phyloP scores from a whole-genome alignment of 2,329 filamentous ascomycete species.

The Penicillium verrucosum region DNA sequence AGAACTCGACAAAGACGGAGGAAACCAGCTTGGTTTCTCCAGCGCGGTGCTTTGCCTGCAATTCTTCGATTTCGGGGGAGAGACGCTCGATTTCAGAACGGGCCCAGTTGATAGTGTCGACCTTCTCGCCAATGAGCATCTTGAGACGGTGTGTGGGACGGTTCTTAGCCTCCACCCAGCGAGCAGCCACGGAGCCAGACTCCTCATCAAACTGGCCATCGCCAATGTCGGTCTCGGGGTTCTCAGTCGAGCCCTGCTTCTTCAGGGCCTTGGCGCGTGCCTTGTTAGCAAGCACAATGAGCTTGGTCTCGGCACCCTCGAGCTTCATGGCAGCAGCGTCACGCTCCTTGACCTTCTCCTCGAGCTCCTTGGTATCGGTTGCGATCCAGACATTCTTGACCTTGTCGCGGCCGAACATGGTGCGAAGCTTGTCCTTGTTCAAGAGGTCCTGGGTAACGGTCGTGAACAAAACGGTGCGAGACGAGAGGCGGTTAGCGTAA shows the following conservation, averaged over 20 bases:
- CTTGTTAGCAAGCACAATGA: constrained; percentile 75
- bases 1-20: constrained; percentile 89
- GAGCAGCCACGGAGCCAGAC: constrained; percentile 67
- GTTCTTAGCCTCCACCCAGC: constrained; percentile 70
- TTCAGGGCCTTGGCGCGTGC: constrained; percentile 66
- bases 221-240: constrained; percentile 37
- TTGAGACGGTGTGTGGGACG: constrained; percentile 74
- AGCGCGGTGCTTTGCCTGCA: constrained; percentile 64
- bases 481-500: constrained; percentile 81
- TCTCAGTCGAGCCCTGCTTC: constrained; percentile 49
- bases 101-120: constrained; percentile 91
- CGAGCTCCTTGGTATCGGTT: constrained; percentile 71
- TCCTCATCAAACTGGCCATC: constrained; percentile 59
- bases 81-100: constrained; percentile 73
- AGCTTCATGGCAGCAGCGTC: constrained; percentile 76
- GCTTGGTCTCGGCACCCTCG: constrained; percentile 79
- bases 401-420: constrained; percentile 72
- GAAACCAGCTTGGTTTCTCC: constrained; percentile 65
- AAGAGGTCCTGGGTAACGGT: constrained; percentile 78
- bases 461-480: constrained; percentile 84
- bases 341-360: constrained; percentile 76
- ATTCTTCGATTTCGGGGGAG: constrained; percentile 65
- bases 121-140: constrained; percentile 74
- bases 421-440: constrained; percentile 70
- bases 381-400: constrained; percentile 84